Evolutionary conservation across 2,329 filamentous ascomycete species (phyloP), one percentile per base, ranked within the genome.

Genomic region (Ustilaginoidea virens): DNA sequence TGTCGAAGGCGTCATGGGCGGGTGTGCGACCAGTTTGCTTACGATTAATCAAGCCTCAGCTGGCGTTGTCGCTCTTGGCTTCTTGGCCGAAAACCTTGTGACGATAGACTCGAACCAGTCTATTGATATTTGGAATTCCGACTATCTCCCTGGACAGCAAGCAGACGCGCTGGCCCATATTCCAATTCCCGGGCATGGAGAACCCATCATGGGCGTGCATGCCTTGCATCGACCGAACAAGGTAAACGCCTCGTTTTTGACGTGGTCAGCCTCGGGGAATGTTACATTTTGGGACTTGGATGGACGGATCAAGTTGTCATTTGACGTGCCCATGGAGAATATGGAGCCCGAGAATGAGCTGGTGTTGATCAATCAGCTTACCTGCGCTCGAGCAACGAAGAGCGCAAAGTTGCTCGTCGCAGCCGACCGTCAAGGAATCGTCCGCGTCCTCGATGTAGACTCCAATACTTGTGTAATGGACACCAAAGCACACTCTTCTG

Each of bases 401-500:
- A 61, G 69, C 22, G 75, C 70, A 18, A 65, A 66, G 25, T 64
- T 74, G 24, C 69, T 96, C 35, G 66, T 86, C n/a, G 73, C 80
- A 4, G 87, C 85, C 5, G 90, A 98, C 52, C 82, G 74, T 42
- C 69, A 80, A 35, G 90, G 90, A n/a, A 69, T 92, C 10, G 53
- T 98, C 23, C 73, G 71, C 36, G 63, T 85, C 25, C 63, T 80
- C 14, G 69, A 85, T 34, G 61, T 67, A 23, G 55, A 62, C 10
- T 72, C 72, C 0, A 69, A 72, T 44, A 51, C 66, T 30, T 73
- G 69, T 34, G 45, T 73, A 2, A 69, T 80, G 33, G 76, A 81
- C 38, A 77, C 77, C 23, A 90, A 92, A 48, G 90, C 86, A 17
- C 90, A 98, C 48, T 70, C 79, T 5, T 75, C 74, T 6, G 83